Conservation (phyloP, 371 early-diverging fungal genomes). For the Mortierella sp. region DNA sequence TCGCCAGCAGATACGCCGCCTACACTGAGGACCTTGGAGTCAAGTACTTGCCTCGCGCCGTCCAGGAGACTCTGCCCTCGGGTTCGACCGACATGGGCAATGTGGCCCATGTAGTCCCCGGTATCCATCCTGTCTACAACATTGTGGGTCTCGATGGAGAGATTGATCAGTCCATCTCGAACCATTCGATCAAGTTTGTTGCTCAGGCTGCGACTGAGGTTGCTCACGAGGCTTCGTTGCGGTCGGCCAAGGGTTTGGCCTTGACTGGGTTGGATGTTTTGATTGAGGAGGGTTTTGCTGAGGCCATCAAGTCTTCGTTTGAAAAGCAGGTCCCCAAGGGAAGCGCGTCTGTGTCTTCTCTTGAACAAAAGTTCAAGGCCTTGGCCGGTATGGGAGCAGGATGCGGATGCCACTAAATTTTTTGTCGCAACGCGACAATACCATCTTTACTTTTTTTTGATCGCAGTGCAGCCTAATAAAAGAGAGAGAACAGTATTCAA, state of each 20-base stretch:
- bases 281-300: conserved; percentile 41
- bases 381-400: conserved; percentile 22
- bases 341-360: not conserved
- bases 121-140: conserved; percentile 67
- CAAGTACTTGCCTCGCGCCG: conserved; percentile 50
- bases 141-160: conserved; percentile 57
- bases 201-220: conserved; percentile 66
- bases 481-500: not conserved
- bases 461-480: not conserved
- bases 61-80: conserved; percentile 56
- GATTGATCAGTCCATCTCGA: conserved; percentile 62
- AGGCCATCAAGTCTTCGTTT: conserved; percentile 30
- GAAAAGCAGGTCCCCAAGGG: conserved; percentile 34
- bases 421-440: no score
- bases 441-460: no score
- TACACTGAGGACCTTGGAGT: conserved; percentile 66
- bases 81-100: conserved; percentile 87
- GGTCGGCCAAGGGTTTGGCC: conserved; percentile 63
- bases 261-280: conserved; percentile 58
- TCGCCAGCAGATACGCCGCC: conserved; percentile 67
- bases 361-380: conserved; percentile 11
- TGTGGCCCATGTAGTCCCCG: conserved; percentile 63
- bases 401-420: conserved; percentile 40
- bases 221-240: conserved; percentile 74
- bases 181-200: conserved; percentile 78